Evolutionary conservation across 2,329 filamentous ascomycete genomes (phyloP), one percentile per base, ranked within the genome.

Genomic region (Ophiostoma piceae): DNA sequence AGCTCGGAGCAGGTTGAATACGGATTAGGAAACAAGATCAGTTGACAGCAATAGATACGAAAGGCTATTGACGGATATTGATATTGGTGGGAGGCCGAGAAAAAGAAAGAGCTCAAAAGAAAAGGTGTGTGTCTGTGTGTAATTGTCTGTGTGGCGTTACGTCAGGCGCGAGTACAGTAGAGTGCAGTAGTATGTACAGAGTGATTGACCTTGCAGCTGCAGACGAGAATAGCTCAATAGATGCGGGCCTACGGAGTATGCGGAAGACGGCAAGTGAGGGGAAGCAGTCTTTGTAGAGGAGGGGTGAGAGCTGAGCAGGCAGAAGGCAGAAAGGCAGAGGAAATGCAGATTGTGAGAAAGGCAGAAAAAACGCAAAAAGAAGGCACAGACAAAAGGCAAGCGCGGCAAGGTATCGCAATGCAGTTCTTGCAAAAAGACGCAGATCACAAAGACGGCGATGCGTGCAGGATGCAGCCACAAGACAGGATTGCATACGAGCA

Each of bases 141-240:
- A 7, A 47, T 47, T 47, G 43, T 47, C 43, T 47, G 51, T 57
- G 51, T 57, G 51, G 51, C 51, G 51, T 26, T 29, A 29, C 22
- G 51, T 26, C 51, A 57, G 26, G 9, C 11, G 16, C 11, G 51
- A 14, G 22, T 29, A 29, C 51, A 57, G 51, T 57, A 57, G 51
- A 47, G 43, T 41, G 39, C 39, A 41, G 43, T 47, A 47, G 14
- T 47, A 47, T 35, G 43, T 47, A 14, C 47, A 26, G 51, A 22
- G 51, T 57, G 51, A 57, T 57, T 26, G 51, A 57, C 51, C n/a
- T 57, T 57, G 51, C 51, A 57, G 51, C 51, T 57, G 51, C 51
- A 26, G 51, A 57, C 51, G 26, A 57, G 51, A 57, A 57, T 57
- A 57, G 51, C 12, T 57, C n/a, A 57, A 57, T 57, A 57, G 51